Evolutionary conservation across 202 grass and related monocot species (phyloP).

Genomic region (Bolboschoenoplectus hybrid): DNA sequence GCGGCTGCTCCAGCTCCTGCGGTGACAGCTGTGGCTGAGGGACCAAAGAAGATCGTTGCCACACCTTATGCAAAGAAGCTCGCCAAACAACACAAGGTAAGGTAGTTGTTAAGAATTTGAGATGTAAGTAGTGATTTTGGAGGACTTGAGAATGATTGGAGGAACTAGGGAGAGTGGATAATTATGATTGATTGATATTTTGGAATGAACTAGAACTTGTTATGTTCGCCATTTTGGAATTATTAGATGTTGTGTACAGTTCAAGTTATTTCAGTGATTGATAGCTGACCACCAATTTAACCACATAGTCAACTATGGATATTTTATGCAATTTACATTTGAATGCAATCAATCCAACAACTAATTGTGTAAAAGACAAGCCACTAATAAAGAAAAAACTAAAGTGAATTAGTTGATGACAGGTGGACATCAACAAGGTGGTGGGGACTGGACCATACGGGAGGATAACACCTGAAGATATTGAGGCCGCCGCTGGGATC

Average conservation of each 20-base stretch:
- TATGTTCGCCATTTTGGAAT: not conserved
- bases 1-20: slow-evolving; percentile 32
- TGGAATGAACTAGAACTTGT: not conserved
- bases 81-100: slow-evolving; percentile 66
- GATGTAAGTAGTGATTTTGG: not conserved
- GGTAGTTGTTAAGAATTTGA: not conserved
- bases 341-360: slow-evolving; percentile 26
- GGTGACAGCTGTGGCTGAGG: slow-evolving; percentile 23
- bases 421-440: slow-evolving; percentile 60
- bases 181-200: not conserved
- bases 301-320: not conserved
- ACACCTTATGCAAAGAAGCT: slow-evolving; percentile 88
- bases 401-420: not conserved
- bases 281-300: too few species aligned
- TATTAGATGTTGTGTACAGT: not conserved
- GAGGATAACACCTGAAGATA: slow-evolving; percentile 67
- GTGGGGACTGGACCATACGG: slow-evolving; percentile 61
- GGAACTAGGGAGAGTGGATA: not conserved
- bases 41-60: slow-evolving; percentile 47
- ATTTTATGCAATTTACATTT: not conserved
- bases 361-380: not conserved
- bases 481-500: slow-evolving; percentile 73
- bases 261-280: not conserved
- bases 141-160: not conserved
- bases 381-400: not conserved